Evolutionary conservation across 176 grass and related monocot genomes (phyloP).

Genomic region (Hyparrhenia diplandra): DNA sequence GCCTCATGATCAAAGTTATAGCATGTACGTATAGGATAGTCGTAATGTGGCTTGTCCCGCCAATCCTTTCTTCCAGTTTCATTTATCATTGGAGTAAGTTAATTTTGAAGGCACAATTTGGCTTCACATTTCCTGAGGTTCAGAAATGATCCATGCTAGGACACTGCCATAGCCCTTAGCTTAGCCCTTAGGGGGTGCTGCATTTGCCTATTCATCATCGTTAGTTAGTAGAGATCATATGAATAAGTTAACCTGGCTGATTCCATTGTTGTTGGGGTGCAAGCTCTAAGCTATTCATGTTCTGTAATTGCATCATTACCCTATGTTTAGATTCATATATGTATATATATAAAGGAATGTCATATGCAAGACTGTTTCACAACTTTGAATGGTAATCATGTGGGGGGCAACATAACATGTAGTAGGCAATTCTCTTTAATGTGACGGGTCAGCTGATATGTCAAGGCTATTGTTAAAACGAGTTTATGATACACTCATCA

Average conservation of each 20-base stretch:
- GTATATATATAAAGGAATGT: not conserved
- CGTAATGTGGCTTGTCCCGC: not conserved
- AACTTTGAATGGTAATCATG: not conserved
- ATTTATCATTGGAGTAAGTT: not conserved
- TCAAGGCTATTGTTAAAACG: not conserved
- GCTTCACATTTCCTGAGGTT: not conserved
- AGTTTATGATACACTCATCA: not conserved
- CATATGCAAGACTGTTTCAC: not conserved
- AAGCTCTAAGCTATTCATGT: not conserved
- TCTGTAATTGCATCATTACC: not conserved
- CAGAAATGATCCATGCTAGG: not conserved
- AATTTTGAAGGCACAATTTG: not conserved
- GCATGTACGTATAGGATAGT: not conserved
- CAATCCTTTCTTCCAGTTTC: not conserved
- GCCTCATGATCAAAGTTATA: not conserved
- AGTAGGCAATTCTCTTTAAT: too few relatives aligned
- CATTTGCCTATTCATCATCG: not conserved
- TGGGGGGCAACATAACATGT: not conserved
- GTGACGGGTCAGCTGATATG: not conserved
- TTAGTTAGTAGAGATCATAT: not conserved
- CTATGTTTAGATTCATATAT: not conserved
- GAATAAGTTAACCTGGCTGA: not conserved
- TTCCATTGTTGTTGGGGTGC: not conserved
- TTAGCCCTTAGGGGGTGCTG: not conserved
- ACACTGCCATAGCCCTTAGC: not conserved